Evolutionary conservation across 1,139 yeast species (phyloP).

Genomic region (Zygoascus sp.): DNA sequence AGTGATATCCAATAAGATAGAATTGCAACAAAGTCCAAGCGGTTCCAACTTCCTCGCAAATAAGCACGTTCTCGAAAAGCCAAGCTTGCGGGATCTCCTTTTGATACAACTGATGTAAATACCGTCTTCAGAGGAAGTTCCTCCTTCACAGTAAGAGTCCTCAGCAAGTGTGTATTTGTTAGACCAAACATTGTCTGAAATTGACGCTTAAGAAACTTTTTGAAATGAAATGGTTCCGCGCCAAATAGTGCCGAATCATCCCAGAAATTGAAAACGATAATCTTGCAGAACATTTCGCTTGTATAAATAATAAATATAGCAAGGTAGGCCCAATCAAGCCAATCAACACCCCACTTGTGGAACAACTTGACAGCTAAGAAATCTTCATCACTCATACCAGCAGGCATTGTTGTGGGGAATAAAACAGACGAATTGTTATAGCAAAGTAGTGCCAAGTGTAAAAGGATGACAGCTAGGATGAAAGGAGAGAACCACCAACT

Average conservation of each 20-base stretch:
- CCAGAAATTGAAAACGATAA: slow-evolving; percentile 68
- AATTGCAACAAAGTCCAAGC: slow-evolving; percentile 72
- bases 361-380: slow-evolving; percentile 10
- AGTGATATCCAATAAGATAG: slow-evolving; percentile 72
- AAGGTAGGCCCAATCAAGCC: slow-evolving; percentile 57
- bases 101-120: too few species aligned
- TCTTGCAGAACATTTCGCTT: slow-evolving; percentile 51
- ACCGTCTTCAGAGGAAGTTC: too few species aligned
- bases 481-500: slow-evolving; percentile 27
- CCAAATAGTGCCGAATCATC: slow-evolving; percentile 47
- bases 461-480: slow-evolving; percentile 28
- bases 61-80: too few species aligned
- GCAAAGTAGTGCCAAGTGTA: slow-evolving; percentile 33
- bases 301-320: slow-evolving; percentile 60
- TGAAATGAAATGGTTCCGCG: slow-evolving; percentile 5
- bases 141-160: too few species aligned
- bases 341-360: slow-evolving; percentile 32
- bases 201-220: slow-evolving; percentile 9
- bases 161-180: too few species aligned
- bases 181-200: background rate
- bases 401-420: slow-evolving; percentile 16
- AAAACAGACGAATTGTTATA: slow-evolving; percentile 32
- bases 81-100: too few species aligned
- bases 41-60: slow-evolving; percentile 77
- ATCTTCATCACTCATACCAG: slow-evolving; percentile 9